Evolutionary conservation across 805 yeast genomes (phyloP).

Genomic region (Saccharomyces kudriavzevii): DNA sequence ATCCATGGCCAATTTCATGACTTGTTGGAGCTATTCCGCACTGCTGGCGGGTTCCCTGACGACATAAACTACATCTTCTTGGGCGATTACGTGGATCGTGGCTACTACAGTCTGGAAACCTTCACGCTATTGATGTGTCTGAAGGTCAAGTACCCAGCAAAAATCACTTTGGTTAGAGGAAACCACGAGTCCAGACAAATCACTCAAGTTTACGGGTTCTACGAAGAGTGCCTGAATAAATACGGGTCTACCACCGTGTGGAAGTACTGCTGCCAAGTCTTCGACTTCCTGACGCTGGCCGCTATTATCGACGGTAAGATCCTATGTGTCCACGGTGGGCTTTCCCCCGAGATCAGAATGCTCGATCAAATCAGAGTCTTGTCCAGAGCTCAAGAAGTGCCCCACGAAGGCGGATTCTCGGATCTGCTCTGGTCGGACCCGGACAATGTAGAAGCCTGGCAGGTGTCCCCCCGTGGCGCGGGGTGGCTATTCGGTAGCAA

Average conservation of each 20-base stretch:
- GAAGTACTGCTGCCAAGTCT: conserved; percentile 94
- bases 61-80: conserved; percentile 75
- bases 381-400: conserved; percentile 95
- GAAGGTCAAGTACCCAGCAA: conserved; percentile 77
- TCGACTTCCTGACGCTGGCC: conserved; percentile 86
- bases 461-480: conserved; percentile 95
- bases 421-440: conserved; percentile 98
- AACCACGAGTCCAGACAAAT: conserved; percentile 95
- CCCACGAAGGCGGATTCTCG: conserved; percentile 98
- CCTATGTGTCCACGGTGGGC: conserved; percentile 94
- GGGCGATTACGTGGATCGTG: conserved; percentile 96
- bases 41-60: conserved; percentile 87
- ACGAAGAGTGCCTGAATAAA: conserved; percentile 88
- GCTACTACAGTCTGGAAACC: conserved; percentile 91
- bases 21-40: conserved; percentile 77
- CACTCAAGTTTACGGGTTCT: conserved; percentile 97
- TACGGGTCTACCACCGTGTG: conserved; percentile 93
- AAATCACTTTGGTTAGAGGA: conserved; percentile 90
- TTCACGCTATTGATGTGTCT: conserved; percentile 89
- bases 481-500: conserved; percentile 96
- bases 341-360: conserved; percentile 95
- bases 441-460: conserved; percentile 96
- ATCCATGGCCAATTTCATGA: conserved; percentile 98
- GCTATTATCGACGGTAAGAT: conserved; percentile 94
- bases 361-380: conserved; percentile 91